phyloP scores from a whole-genome alignment of 2,329 filamentous ascomycete species.

The Paramyrothecium roridum region DNA sequence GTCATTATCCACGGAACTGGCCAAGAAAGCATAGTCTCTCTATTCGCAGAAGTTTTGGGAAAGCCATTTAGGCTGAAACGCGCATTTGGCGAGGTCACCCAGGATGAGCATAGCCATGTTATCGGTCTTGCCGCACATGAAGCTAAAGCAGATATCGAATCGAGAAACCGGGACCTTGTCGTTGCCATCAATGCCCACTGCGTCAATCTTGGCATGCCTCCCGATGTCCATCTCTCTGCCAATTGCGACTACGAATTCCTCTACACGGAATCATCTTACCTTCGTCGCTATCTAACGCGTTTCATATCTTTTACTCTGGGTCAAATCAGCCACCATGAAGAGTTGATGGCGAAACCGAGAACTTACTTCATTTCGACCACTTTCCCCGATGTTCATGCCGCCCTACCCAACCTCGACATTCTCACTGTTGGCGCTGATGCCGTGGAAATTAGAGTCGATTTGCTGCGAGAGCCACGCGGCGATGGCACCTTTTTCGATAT shows the following conservation, averaged over 20 bases:
- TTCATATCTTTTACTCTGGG: slow-evolving; percentile 79
- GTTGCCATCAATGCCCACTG: slow-evolving; percentile 76
- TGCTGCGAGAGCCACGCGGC: slow-evolving; percentile 68
- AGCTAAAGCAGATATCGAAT: slow-evolving; percentile 54
- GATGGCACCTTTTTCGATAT: slow-evolving; percentile 62
- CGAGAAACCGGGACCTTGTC: slow-evolving; percentile 56
- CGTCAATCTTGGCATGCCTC: slow-evolving; percentile 66
- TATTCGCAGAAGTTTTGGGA: slow-evolving; percentile 77
- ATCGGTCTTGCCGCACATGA: slow-evolving; percentile 60
- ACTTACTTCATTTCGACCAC: slow-evolving; percentile 87
- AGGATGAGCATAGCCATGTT: slow-evolving; percentile 60
- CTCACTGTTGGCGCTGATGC: slow-evolving; percentile 83
- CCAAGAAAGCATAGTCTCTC: slow-evolving; percentile 70
- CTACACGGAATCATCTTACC: slow-evolving; percentile 70
- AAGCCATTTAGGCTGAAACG: slow-evolving; percentile 63
- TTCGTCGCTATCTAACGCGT: slow-evolving; percentile 71
- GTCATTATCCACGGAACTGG: slow-evolving; percentile 67
- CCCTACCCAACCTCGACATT: slow-evolving; percentile 81
- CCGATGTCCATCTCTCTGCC: slow-evolving; percentile 62
- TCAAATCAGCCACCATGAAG: slow-evolving; percentile 74
- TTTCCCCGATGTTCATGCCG: slow-evolving; percentile 80
- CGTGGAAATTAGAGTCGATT: slow-evolving; percentile 79
- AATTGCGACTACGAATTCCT: slow-evolving; percentile 83
- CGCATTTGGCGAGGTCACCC: slow-evolving; percentile 50
- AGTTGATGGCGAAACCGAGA: slow-evolving; percentile 71